Evolutionary conservation across 257 asterid species (phyloP).

Genomic region (Leonotis leonurus): DNA sequence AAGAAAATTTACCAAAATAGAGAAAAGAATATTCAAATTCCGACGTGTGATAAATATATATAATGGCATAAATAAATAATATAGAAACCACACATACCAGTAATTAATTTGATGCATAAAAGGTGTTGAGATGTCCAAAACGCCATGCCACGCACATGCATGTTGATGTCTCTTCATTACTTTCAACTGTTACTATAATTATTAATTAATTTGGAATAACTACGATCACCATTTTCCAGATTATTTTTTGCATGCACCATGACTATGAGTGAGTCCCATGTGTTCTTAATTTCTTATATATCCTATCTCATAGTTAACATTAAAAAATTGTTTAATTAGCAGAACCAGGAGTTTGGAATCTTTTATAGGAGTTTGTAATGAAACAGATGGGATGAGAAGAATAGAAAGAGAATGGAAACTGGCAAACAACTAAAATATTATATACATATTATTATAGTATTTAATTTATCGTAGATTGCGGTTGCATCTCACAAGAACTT

Average conservation of each 20-base stretch:
- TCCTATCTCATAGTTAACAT: background rate
- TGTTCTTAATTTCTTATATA: too few relatives aligned
- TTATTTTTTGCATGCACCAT: background rate
- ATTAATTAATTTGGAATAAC: background rate
- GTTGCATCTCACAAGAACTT: slow-evolving; percentile 38
- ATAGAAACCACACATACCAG: too few relatives aligned
- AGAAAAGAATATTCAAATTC: background rate
- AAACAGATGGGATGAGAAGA: slow-evolving; percentile 22
- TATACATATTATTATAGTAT: background rate
- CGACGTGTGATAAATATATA: background rate
- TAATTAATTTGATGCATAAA: background rate
- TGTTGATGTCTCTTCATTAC: background rate
- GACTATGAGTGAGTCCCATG: slow-evolving; percentile 22
- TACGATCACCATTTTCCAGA: background rate
- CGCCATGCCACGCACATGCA: slow-evolving; percentile 2
- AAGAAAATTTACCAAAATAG: too few relatives aligned
- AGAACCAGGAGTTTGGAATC: slow-evolving; percentile 38
- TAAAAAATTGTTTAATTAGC: background rate
- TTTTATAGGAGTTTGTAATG: slow-evolving; percentile 47
- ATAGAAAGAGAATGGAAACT: slow-evolving; percentile 72
- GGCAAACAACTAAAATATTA: slow-evolving; percentile 18
- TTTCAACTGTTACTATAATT: background rate
- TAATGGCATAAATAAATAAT: background rate
- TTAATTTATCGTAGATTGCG: background rate
- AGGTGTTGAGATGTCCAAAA: background rate